A percentile compares a stretch with the other conserved stretches of the same genome.
Conservation (phyloP, 441 rosid species). For the Melianthus villosus region DNA sequence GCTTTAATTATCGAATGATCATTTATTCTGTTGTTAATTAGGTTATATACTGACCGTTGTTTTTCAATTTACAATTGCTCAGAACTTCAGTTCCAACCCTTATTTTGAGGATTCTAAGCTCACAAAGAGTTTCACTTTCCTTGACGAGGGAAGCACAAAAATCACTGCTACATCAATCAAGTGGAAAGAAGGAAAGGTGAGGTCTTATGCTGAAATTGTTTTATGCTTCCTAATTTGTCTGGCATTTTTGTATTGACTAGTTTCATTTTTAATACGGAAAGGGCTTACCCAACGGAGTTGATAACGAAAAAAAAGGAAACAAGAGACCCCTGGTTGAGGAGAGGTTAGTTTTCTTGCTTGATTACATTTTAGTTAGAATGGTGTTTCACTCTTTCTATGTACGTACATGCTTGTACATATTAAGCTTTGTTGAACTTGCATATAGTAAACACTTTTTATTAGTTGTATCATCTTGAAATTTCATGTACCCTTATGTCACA, state of each 20-base stretch:
- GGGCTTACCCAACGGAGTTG: slow-evolving; percentile 77
- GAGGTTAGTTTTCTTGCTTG: no score
- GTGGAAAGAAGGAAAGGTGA: slow-evolving; percentile 91
- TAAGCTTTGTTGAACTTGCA: no score
- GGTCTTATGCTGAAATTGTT: neutral
- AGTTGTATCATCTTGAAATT: no score
- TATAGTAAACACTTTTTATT: no score
- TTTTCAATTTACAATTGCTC: slow-evolving; percentile 9
- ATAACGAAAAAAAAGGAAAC: slow-evolving; percentile 72
- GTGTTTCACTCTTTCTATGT: no score
- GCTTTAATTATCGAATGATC: no score
- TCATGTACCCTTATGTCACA: no score
- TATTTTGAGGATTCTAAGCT: slow-evolving; percentile 76
- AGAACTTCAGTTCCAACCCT: slow-evolving; percentile 73
- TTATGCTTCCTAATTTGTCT: slow-evolving; percentile 3
- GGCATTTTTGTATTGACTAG: slow-evolving; percentile 3
- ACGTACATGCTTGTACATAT: no score
- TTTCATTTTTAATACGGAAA: slow-evolving; percentile 18
- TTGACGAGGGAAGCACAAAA: slow-evolving; percentile 70
- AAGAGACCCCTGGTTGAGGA: slow-evolving; percentile 56
- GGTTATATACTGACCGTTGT: no score
- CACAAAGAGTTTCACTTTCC: slow-evolving; percentile 63
- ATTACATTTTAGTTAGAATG: no score
- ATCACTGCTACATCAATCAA: slow-evolving; percentile 67
- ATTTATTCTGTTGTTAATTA: no score